These are phyloP conservation scores for Glycine soja DNA, from an alignment of 306 rosid species.

Conservation along the genomic window DNA sequence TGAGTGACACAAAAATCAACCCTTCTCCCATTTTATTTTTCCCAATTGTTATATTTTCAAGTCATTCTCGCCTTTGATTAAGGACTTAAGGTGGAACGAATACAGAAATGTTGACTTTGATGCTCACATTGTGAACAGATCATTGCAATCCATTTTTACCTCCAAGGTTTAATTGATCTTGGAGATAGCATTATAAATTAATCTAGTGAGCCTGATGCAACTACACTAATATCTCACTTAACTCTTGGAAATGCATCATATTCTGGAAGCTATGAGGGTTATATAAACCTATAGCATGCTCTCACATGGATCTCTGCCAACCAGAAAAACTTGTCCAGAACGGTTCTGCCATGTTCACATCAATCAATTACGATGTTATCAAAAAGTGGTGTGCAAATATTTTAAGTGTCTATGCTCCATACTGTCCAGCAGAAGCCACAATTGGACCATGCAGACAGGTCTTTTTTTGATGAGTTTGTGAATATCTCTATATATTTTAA, in stretches of 20 bases:
- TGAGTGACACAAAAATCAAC: neutral
- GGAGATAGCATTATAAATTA: slow-evolving; percentile 71
- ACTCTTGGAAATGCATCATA: slow-evolving; percentile 63
- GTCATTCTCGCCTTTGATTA: neutral
- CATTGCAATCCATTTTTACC: too few species aligned
- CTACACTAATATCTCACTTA: slow-evolving; percentile 57
- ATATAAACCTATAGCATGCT: slow-evolving; percentile 54
- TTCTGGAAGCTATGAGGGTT: slow-evolving; percentile 63
- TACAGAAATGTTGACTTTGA: too few species aligned
- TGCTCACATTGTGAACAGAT: too few species aligned
- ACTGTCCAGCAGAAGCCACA: neutral
- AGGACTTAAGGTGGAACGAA: neutral
- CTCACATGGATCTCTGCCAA: slow-evolving; percentile 52
- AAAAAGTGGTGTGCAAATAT: neutral
- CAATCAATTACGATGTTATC: neutral
- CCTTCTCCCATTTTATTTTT: neutral
- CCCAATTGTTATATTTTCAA: neutral
- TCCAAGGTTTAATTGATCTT: too few species aligned
- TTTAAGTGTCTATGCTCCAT: neutral
- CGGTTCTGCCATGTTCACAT: neutral
- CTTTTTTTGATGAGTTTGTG: neutral
- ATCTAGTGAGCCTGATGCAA: slow-evolving; percentile 61
- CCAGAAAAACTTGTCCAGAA: slow-evolving; percentile 55
- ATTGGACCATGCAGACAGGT: neutral
- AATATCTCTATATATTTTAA: neutral